A percentile compares a stretch with the other conserved stretches of the same genome.
Conservation (phyloP, 495 filamentous ascomycete genomes). For the Aspergillus biplanus region DNA sequence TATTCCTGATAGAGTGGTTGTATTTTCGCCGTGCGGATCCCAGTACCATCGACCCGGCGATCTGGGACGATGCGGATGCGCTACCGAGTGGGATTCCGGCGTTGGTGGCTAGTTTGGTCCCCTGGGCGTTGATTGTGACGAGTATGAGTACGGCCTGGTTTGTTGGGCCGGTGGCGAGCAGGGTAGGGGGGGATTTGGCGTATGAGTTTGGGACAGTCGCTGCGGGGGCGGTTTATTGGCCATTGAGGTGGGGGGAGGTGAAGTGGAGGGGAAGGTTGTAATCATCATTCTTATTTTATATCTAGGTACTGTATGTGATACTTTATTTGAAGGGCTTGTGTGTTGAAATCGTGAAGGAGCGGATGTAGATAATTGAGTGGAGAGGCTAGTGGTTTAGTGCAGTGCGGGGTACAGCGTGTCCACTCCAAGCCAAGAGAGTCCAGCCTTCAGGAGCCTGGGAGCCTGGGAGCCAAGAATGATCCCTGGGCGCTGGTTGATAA, state of each 20-base stretch:
- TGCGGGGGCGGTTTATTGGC: conserved; percentile 5
- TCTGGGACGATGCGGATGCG: conserved; percentile 2
- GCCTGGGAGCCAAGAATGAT: no score
- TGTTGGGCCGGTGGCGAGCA: conserved; percentile 4
- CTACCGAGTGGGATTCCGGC: conserved; percentile 3
- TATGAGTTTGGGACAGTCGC: conserved; percentile 6
- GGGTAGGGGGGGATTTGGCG: background rate
- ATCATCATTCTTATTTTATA: background rate
- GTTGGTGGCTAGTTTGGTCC: conserved; percentile 1
- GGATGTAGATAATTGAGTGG: no score
- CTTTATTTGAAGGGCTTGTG: no score
- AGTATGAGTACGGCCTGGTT: conserved; percentile 4
- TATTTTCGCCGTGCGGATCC: conserved; percentile 9
- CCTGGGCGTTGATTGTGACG: conserved; percentile 6
- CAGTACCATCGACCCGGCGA: background rate
- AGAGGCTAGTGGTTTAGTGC: no score
- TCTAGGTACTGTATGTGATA: no score
- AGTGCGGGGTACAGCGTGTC: no score
- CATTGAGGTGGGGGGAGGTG: background rate
- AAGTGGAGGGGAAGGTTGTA: conserved; percentile 4
- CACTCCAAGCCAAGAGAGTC: no score
- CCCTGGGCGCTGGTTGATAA: no score
- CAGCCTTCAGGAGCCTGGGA: no score
- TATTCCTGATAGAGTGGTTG: conserved; percentile 8
- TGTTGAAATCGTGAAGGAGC: no score